A percentile compares a stretch with the other conserved stretches of the same genome.
Evolutionary conservation across 2,329 filamentous ascomycete genomes (phyloP).

Genomic region (Claviceps africana): DNA sequence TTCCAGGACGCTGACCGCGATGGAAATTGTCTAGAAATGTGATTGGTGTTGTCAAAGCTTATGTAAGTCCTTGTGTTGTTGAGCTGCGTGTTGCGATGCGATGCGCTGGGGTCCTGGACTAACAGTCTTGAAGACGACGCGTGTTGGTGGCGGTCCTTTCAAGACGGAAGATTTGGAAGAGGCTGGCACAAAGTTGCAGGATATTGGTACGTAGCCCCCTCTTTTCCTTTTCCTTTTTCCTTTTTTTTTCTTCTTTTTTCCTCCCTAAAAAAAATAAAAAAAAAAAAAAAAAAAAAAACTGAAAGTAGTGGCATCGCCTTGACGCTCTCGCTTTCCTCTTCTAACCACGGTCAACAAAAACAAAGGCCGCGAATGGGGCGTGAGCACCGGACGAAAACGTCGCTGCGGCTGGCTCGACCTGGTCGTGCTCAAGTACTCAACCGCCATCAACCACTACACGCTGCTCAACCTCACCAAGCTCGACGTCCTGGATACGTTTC

Average conservation of each 20-base stretch:
- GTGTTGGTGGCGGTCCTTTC: slow-evolving; percentile 8
- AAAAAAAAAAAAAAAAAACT: neutral
- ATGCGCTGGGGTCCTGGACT: neutral
- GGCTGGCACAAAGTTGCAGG: slow-evolving; percentile 6
- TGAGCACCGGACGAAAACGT: slow-evolving; percentile 8
- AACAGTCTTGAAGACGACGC: slow-evolving; percentile 5
- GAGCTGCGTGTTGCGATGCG: neutral
- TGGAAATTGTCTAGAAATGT: neutral
- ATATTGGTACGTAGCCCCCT: slow-evolving; percentile 2
- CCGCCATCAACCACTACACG: slow-evolving; percentile 52
- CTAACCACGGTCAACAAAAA: neutral
- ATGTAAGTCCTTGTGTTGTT: neutral
- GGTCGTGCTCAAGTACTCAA: slow-evolving; percentile 52
- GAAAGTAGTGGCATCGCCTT: too few species aligned
- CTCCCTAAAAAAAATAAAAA: neutral
- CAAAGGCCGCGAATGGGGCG: slow-evolving; percentile 7
- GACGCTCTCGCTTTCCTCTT: neutral
- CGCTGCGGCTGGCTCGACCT: slow-evolving; percentile 31
- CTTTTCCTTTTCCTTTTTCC: neutral
- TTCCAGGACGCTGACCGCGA: neutral
- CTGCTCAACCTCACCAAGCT: slow-evolving; percentile 32
- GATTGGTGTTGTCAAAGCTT: slow-evolving; percentile 1
- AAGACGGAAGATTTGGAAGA: slow-evolving; percentile 9
- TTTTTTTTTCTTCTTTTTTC: neutral
- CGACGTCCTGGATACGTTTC: slow-evolving; percentile 10